phyloP scores from a whole-genome alignment of 129 eudicot genomes.

The Logfia minima region DNA sequence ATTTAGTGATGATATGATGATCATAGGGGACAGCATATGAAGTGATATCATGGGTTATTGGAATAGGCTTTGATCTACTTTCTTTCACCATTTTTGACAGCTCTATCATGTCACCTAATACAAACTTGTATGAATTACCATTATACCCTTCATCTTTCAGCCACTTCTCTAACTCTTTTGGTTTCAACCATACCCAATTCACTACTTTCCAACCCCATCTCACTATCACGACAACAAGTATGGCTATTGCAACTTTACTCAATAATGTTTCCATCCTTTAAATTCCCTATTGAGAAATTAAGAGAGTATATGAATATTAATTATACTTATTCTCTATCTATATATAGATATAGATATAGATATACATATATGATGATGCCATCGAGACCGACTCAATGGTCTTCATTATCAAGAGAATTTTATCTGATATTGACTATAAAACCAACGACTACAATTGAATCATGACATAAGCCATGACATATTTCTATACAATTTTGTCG shows the following conservation, averaged over 20 bases:
- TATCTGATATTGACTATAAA: too few relatives aligned
- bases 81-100: neutral
- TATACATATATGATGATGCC: neutral
- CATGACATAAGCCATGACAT: too few relatives aligned
- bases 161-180: slow-evolving; percentile 35
- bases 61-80: slow-evolving; percentile 23
- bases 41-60: slow-evolving; percentile 33
- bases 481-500: too few relatives aligned
- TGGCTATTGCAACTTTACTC: slow-evolving; percentile 19
- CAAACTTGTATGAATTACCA: slow-evolving; percentile 31
- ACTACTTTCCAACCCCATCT: slow-evolving; percentile 33
- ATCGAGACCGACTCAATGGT: neutral
- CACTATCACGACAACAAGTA: slow-evolving; percentile 11
- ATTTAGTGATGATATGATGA: slow-evolving; percentile 30
- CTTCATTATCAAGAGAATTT: too few relatives aligned
- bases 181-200: slow-evolving; percentile 33
- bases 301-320: neutral
- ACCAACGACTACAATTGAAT: too few relatives aligned
- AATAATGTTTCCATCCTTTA: slow-evolving; percentile 21
- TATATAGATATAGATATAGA: neutral
- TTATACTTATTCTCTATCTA: too few relatives aligned
- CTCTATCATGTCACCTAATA: slow-evolving; percentile 38
- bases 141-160: slow-evolving; percentile 31
- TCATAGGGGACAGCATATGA: slow-evolving; percentile 31
- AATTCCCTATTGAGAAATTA: neutral